These are phyloP conservation scores for Lentinula novae-zelandiae DNA, from an alignment of 1,284 basidiomycete species.

Conservation along the genomic window DNA sequence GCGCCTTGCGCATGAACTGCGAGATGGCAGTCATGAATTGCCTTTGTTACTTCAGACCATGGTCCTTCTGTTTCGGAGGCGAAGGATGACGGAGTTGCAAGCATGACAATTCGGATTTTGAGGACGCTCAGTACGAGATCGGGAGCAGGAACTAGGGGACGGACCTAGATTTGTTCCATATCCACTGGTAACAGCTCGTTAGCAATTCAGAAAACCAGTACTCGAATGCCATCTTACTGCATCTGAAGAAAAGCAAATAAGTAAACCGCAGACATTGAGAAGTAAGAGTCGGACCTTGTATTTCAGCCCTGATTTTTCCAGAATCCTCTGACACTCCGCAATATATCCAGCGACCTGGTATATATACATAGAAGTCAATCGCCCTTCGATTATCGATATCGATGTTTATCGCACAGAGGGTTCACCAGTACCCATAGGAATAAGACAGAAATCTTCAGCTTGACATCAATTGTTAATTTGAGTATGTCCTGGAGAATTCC, in stretches of 20 bases:
- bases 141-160: constrained; percentile 14
- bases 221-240: constrained; percentile 50
- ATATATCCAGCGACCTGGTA: constrained; percentile 66
- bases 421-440: constrained; percentile 73
- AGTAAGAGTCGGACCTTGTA: constrained; percentile 56
- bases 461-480: not conserved
- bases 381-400: not conserved
- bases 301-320: constrained; percentile 77
- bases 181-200: constrained; percentile 46
- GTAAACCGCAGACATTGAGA: not conserved
- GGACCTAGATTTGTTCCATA: constrained; percentile 87
- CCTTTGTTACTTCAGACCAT: constrained; percentile 76
- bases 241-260: constrained; percentile 40
- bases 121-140: not conserved
- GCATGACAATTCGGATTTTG: not conserved
- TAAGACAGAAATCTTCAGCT: constrained; percentile 72
- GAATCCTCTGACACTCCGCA: constrained; percentile 75
- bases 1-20: constrained; percentile 81
- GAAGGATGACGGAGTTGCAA: constrained; percentile 8
- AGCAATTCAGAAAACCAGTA: constrained; percentile 2
- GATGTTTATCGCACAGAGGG: constrained; percentile 49
- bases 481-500: not conserved
- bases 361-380: not conserved
- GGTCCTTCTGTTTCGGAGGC: constrained; percentile 62
- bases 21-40: constrained; percentile 84